Evolutionary conservation across 139 green algal species (phyloP), one percentile per base, ranked within the genome.

Genomic region (Chlorella sp.): DNA sequence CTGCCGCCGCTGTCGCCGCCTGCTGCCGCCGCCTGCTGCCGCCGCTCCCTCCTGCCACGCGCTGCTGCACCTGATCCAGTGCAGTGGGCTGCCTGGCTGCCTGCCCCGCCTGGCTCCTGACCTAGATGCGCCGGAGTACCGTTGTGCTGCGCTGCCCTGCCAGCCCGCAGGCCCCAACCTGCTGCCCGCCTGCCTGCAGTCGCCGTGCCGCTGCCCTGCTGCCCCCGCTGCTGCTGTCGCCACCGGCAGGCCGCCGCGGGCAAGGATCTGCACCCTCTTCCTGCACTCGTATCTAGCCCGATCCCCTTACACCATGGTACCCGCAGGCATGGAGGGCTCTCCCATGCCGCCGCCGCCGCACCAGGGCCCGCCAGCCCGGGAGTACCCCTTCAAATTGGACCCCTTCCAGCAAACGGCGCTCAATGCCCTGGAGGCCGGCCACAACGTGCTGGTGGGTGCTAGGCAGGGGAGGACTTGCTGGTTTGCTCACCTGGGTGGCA

Each of bases 371-470:
- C 73, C 94, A 16, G 94, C 94, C 32, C 90, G 90, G 61, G 77
- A 92, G 39, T 96, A 95, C 78, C 81, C 92, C 1, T 98, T 98
- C 90, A 85, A 92, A 37, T 84, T 98, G 16, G 95, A 98, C 87
- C 94, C 96, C 1, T 98, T 98, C 83, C 96, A 98, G 92, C 89
- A 95, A 37, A 95, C 92, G 30, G 92, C 96, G 5, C 93, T 97
- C 42, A 95, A 96, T 37, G 94, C 90, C 26, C 80, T 98, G 69
- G 96, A 98, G 66, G 81, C 92, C 81, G 92, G 94, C 0, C 91
- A 97, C 66, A 94, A 89, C 32, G 95, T 97, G 36, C 89, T 97
- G 84, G 95, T 97, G 37, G 92, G 48, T 37, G 60, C 60, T 48
- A 34, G 48, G 48, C 48, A 57, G 48, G 48, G 48, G 9, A 16